phyloP scores from a whole-genome alignment of 108 stramenopile species.

The Fistulifera pelliculosa region DNA sequence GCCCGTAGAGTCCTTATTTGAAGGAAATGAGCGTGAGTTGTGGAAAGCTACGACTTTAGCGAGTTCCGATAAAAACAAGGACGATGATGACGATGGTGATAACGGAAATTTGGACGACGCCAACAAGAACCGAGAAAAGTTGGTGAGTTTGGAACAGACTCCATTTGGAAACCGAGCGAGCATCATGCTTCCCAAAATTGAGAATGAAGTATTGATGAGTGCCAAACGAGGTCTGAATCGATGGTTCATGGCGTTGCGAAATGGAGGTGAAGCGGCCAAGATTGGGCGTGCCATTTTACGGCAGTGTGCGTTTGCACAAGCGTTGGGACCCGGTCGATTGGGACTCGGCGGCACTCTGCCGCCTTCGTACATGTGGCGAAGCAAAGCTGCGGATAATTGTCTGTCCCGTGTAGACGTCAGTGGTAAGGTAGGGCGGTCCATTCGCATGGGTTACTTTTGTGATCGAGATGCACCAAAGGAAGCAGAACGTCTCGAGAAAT shows the following conservation, averaged over 20 bases:
- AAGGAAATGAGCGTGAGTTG: constrained; percentile 10
- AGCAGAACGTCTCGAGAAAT: constrained; percentile 40
- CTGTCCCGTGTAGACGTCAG: constrained; percentile 62
- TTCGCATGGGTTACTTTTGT: constrained; percentile 78
- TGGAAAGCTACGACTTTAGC: background rate
- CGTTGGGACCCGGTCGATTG: constrained; percentile 59
- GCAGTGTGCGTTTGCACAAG: constrained; percentile 52
- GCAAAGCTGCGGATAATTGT: constrained; percentile 79
- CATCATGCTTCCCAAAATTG: constrained; percentile 80
- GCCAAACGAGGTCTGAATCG: constrained; percentile 74
- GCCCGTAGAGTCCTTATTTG: constrained; percentile 44
- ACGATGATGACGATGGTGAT: constrained; percentile 4
- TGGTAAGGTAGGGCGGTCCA: constrained; percentile 62
- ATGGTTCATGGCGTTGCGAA: constrained; percentile 78
- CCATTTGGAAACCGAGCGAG: constrained; percentile 80
- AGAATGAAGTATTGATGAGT: constrained; percentile 79
- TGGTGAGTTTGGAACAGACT: constrained; percentile 62
- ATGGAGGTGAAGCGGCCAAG: constrained; percentile 84
- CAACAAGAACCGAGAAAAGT: constrained; percentile 15
- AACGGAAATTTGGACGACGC: background rate
- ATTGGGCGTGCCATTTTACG: constrained; percentile 78
- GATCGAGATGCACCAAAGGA: constrained; percentile 74
- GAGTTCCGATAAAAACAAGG: constrained; percentile 4
- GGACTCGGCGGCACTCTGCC: constrained; percentile 77
- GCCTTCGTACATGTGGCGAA: constrained; percentile 74